phyloP scores from a whole-genome alignment of 2,329 filamentous ascomycete species.

The Trichoderma sp. region DNA sequence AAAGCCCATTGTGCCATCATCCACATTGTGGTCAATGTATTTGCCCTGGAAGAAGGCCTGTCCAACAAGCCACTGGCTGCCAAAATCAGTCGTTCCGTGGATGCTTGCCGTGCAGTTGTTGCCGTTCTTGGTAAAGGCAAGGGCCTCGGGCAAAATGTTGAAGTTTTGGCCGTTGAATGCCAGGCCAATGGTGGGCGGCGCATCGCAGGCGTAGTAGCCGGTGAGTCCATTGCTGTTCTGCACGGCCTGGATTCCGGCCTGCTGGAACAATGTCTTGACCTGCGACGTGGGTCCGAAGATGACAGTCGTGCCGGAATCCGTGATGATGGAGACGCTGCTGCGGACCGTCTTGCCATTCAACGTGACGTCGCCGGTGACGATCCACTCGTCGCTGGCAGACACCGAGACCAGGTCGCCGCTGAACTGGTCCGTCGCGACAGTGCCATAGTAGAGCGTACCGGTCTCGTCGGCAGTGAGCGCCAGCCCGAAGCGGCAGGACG shows the following conservation, averaged over 20 bases:
- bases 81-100: slow-evolving; percentile 28
- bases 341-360: slow-evolving; percentile 25
- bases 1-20: slow-evolving; percentile 30
- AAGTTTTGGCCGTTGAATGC: slow-evolving; percentile 30
- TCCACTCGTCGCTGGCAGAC: slow-evolving; percentile 17
- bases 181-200: slow-evolving; percentile 31
- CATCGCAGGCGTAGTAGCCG: slow-evolving; percentile 31
- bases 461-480: slow-evolving; percentile 31
- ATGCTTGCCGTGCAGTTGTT: slow-evolving; percentile 33
- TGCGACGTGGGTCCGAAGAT: slow-evolving; percentile 31
- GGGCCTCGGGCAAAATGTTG: slow-evolving; percentile 30
- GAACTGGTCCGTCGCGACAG: slow-evolving; percentile 28
- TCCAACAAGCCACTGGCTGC: slow-evolving; percentile 32
- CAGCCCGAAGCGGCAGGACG: slow-evolving; percentile 33
- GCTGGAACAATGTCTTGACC: slow-evolving; percentile 28
- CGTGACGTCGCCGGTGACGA: slow-evolving; percentile 28
- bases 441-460: slow-evolving; percentile 32
- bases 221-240: slow-evolving; percentile 26
- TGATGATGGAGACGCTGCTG: slow-evolving; percentile 21
- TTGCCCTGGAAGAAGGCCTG: slow-evolving; percentile 34
- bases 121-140: slow-evolving; percentile 30
- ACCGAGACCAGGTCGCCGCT: slow-evolving; percentile 26
- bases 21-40: slow-evolving; percentile 33
- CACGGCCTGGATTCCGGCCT: slow-evolving; percentile 29
- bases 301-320: slow-evolving; percentile 32